Conservation (phyloP, 2,329 filamentous ascomycete species). For the Pseudogymnoascus sp. region DNA sequence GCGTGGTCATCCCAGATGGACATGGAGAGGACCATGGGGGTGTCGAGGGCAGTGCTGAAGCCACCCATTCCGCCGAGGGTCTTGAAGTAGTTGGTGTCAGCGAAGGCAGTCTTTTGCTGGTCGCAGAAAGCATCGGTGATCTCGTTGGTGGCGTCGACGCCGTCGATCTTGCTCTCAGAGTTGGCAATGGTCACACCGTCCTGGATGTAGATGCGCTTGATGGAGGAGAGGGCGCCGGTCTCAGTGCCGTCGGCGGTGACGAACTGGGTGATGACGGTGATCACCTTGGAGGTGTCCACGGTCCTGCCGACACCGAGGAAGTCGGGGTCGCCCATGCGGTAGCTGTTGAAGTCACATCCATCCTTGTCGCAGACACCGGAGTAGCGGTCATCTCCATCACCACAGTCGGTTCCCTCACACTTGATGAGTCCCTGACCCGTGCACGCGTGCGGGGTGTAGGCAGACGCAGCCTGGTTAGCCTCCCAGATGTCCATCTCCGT, state of each 20-base stretch:
- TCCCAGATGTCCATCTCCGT: conserved; percentile 60
- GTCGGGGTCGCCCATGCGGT: conserved; percentile 47
- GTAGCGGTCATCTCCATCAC: conserved; percentile 37
- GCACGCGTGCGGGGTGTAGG: conserved; percentile 50
- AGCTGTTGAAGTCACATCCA: conserved; percentile 57
- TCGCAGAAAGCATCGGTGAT: conserved; percentile 50
- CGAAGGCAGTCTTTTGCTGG: conserved; percentile 44
- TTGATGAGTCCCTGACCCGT: conserved; percentile 35
- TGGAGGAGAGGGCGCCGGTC: conserved; percentile 42
- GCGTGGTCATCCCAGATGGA: conserved; percentile 46
- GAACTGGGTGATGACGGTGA: conserved; percentile 56
- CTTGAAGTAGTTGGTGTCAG: conserved; percentile 43
- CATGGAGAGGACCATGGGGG: conserved; percentile 58
- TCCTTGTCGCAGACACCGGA: conserved; percentile 51
- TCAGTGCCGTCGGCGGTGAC: conserved; percentile 39
- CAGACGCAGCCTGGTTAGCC: conserved; percentile 49
- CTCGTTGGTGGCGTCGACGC: conserved; percentile 38
- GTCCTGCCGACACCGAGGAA: conserved; percentile 50
- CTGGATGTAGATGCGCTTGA: conserved; percentile 48
- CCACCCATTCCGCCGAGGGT: conserved; percentile 45
- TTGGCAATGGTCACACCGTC: conserved; percentile 44
- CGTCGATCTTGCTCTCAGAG: conserved; percentile 35
- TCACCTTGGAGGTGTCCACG: conserved; percentile 44
- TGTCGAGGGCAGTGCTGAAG: conserved; percentile 45
- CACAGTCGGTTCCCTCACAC: conserved; percentile 36